phyloP scores from a whole-genome alignment of 2,329 filamentous ascomycete species.

The Cladophialophora bantiana region DNA sequence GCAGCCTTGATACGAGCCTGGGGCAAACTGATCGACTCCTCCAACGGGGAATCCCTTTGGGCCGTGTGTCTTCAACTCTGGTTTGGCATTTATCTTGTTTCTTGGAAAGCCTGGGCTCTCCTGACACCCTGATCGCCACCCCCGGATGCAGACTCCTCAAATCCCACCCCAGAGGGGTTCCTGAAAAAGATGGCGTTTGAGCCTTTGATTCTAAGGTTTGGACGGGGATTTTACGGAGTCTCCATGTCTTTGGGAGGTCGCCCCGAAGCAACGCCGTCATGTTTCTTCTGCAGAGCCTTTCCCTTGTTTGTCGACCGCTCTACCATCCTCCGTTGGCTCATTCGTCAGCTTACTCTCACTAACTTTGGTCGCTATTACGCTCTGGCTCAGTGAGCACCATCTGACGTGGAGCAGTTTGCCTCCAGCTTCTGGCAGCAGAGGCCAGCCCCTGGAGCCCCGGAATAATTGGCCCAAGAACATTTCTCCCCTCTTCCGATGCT shows the following conservation, averaged over 20 bases:
- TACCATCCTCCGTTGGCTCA: conserved; percentile 11
- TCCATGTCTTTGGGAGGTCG: conserved; percentile 23
- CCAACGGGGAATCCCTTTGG: conserved; percentile 20
- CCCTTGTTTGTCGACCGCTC: not conserved
- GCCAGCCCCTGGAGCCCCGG: not conserved
- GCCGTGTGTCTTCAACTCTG: not conserved
- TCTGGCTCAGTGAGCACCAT: conserved; percentile 12
- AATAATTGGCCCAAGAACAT: conserved; percentile 19
- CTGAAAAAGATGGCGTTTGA: not conserved
- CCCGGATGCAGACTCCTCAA: conserved; percentile 6
- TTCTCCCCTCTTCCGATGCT: conserved; percentile 26
- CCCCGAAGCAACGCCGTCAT: conserved; percentile 31
- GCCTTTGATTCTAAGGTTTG: conserved; percentile 1
- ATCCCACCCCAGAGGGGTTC: conserved; percentile 7
- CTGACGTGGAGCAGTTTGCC: conserved; percentile 23
- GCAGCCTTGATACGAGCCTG: not conserved
- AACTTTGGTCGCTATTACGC: conserved; percentile 3
- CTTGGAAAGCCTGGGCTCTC: not conserved
- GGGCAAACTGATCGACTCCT: not conserved
- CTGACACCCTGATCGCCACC: conserved; percentile 3
- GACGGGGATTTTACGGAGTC: conserved; percentile 35
- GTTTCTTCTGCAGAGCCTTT: conserved; percentile 7
- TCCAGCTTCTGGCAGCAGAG: not conserved
- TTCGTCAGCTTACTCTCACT: conserved; percentile 33
- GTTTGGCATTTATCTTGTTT: not conserved